Evolutionary conservation across 2,329 filamentous ascomycete species (phyloP), one percentile per base, ranked within the genome.

Genomic region (Aspergillus oerlinghausenensis): DNA sequence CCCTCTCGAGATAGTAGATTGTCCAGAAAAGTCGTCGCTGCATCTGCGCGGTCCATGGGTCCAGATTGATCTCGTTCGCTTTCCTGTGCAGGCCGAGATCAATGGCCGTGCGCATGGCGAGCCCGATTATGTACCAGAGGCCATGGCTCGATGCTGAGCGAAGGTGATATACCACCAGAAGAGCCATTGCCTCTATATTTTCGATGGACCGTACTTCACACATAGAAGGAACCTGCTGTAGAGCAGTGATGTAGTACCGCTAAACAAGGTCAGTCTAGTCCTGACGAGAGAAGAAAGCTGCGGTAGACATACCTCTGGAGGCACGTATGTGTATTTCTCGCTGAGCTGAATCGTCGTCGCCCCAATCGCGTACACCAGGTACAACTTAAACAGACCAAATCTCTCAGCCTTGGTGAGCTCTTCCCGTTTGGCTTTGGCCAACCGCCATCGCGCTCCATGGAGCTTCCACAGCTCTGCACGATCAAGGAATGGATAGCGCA

Each of bases 111-210:
- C 79, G 75, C 77, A 82, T 82, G 2, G 80, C 79, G 19, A 82
- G 71, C 11, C 80, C 80, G 45, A 81, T 79, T 74, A 82, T 79
- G 62, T 82, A 82, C 80, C 79, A 82, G 50, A 82, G 73, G 8
- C 79, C 80, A 56, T 79, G 77, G 32, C 78, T 79, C 0, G 79
- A 80, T 9, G 77, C 74, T 1, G 77, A 80, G 7, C 80, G 75
- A 2, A 82, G 70, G 62, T 82, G 80, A 59, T 81, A 82, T 3
- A 82, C 67, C 3, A 81, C 78, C 3, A 81, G 66, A 14, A 82
- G 69, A 0, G 78, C 73, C 77, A 82, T 82, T 10, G 80, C 79
- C 60, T 82, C 78, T 17, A 82, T 77, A 47, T 82, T 82, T 23
- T 82, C 75, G 0, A 79, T 72, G 0, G 79, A 79, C 32, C 78